Base-by-base conservation (phyloP, 73 alveolate genomes). In the Blepharisma stoltei region DNA sequence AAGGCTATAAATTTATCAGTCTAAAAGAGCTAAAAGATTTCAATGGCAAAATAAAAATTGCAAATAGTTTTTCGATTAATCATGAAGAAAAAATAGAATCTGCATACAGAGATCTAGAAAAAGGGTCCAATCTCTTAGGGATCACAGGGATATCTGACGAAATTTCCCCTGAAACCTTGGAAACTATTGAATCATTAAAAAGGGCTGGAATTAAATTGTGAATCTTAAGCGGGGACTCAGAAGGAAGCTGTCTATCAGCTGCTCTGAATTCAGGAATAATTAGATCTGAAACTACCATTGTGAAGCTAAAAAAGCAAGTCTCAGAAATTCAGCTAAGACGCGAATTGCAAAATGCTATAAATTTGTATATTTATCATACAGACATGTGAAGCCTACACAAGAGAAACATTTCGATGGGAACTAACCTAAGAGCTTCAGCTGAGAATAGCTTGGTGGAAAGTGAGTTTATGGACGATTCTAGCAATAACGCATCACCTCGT, bases 181-280 rank as follows among this genome's bases (percentile, higher is more conserved):
- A n/a, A 18, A 60, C 73, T 2, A 25, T 60, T 20, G 45, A 60
- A 14, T 20, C 46, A 60, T 38, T 60, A 14, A n/a, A 60, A 60
- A 60, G 46, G 23, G 73, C 73, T 20, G 73, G 73, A 9, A 60
- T 60, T 60, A 60, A 60, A 60, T 14, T 60, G 2, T 60, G 73
- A 38, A 25, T 60, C 2, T 60, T 60, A 60, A 60, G 73, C 5
- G 73, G 73, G 45, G 73, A 60, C 23, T 14, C 14, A 0, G 73
- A 60, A 25, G 37, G 48, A 14, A 18, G 48, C 11, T 14, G 46
- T 2, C n/a, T 60, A 9, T 14, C 73, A 14, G 23, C 73, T 20
- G 38, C 49, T 9, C 37, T n/a, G 18, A 60, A 60, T 14, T n/a
- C 45, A 11, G 46, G 46, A 20, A n/a, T 60, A 14, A 14, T 60